Conservation (phyloP, 345 rosid species). For the Reutealis trisperma region DNA sequence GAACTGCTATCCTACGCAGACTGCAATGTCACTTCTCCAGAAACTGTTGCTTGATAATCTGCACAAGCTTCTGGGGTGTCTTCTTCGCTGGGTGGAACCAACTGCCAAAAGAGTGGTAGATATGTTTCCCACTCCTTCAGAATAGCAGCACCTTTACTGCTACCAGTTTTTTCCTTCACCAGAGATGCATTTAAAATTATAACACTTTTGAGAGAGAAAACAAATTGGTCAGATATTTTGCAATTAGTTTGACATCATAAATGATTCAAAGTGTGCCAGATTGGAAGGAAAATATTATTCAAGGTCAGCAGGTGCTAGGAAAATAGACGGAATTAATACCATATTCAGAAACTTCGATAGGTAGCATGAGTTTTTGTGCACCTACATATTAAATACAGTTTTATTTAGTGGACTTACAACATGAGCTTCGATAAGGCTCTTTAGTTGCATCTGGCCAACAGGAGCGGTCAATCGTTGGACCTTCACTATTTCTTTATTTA, state of each 20-base stretch:
- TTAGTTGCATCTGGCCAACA: constrained; percentile 93
- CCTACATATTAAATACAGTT: constrained; percentile 1
- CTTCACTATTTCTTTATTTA: constrained; percentile 92
- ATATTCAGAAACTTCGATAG: not conserved
- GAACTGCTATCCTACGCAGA: constrained; percentile 50
- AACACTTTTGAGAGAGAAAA: not conserved
- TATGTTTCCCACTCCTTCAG: constrained; percentile 82
- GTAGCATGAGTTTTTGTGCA: not conserved
- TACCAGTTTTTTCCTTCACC: constrained; percentile 89
- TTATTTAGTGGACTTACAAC: constrained; percentile 61
- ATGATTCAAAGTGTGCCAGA: not conserved
- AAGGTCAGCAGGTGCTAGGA: no score
- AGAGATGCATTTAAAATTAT: not conserved
- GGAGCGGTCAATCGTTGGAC: constrained; percentile 92
- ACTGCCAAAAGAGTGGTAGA: constrained; percentile 87
- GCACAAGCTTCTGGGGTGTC: constrained; percentile 97
- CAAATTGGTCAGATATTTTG: not conserved
- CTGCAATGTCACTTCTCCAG: constrained; percentile 72
- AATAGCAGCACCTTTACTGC: constrained; percentile 71
- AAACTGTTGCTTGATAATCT: constrained; percentile 57
- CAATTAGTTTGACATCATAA: not conserved
- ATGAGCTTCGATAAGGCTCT: constrained; percentile 85
- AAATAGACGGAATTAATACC: no score
- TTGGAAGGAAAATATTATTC: not conserved
- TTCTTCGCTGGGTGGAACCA: constrained; percentile 99